Base-by-base conservation (phyloP, 305 asterid species). In the Fraxinus angustifolia region DNA sequence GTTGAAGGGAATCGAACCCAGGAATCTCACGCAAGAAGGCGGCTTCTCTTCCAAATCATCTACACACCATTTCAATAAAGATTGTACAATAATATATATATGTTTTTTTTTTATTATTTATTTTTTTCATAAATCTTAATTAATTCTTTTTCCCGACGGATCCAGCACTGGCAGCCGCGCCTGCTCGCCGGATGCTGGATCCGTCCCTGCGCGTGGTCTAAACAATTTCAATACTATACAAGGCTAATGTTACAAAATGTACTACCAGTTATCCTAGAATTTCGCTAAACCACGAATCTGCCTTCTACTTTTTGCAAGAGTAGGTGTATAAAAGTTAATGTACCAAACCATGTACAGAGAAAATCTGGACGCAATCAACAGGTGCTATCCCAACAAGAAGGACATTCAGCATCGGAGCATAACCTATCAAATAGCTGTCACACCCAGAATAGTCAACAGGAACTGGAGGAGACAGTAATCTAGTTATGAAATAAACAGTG, bases 261-360 rank as follows among this genome's bases (percentile, higher is more conserved):
- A 80, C 78, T 17, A 12, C 50, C 28, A 73, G 21, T 31, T 26
- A 68, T 83, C 65, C 58, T 60, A 76, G 17, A 28, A 68, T 68
- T 30, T 68, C 21, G 10, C 23, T 28, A 68, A 12, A 28, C 74
- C 71, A 83, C 48, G 42, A 80, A 71, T 72, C 42, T 58, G 21
- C 21, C 42, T 40, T 75, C 34, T 60, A 30, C n/a, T 71, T 6
- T 77, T 56, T 17, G 33, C 19, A 58, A 28, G 71, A 75, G 70
- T 34, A 45, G 45, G 17, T 75, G 62, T 72, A 23, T 35, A 35
- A 76, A 73, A 50, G 76, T 78, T 38, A 56, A 79, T 91, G 31
- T 92, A 96, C 99, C 97, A 96, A 85, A 79, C 99, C 99, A 78
- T 94, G 99, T 77, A 96, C 90, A 84, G 98, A 96, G 86, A 96